These are phyloP conservation scores for Phytopythium chamaehyphon DNA, from an alignment of 352 stramenopile species.

Conservation along the genomic window DNA sequence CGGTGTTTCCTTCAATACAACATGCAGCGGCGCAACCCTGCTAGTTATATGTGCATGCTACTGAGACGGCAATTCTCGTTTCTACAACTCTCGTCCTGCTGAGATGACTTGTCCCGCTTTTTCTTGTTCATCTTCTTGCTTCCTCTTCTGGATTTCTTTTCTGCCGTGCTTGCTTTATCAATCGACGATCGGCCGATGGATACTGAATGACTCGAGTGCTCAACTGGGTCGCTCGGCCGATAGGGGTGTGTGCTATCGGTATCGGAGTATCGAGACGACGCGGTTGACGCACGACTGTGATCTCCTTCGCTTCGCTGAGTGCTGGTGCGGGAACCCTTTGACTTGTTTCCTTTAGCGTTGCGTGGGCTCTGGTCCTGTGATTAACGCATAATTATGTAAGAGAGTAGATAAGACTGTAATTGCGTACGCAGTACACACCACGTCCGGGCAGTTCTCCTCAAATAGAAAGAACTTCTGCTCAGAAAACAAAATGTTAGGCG, in stretches of 20 bases:
- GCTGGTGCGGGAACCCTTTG: slow-evolving; percentile 8
- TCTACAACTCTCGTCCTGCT: not conserved
- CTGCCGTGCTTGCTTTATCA: slow-evolving; percentile 6
- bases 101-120: slow-evolving; percentile 1
- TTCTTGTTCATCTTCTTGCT: slow-evolving; percentile 21
- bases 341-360: slow-evolving; percentile 24
- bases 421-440: slow-evolving; percentile 33
- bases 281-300: slow-evolving; percentile 15
- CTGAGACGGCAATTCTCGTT: no score
- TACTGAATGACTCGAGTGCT: not conserved
- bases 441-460: slow-evolving; percentile 52
- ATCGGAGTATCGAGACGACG: slow-evolving; percentile 9
- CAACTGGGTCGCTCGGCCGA: not conserved
- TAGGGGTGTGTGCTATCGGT: not conserved
- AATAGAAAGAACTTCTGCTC: slow-evolving; percentile 55
- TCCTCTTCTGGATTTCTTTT: slow-evolving; percentile 10
- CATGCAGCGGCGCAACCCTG: no score
- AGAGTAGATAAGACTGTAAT: no score
- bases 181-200: not conserved
- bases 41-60: no score
- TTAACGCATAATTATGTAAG: not conserved
- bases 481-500: not conserved
- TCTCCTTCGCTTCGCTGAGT: slow-evolving; percentile 10
- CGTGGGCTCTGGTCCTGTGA: slow-evolving; percentile 23
- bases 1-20: no score